Base-by-base conservation (phyloP, 2,329 filamentous ascomycete genomes). In the Penicillium hesseltinei region DNA sequence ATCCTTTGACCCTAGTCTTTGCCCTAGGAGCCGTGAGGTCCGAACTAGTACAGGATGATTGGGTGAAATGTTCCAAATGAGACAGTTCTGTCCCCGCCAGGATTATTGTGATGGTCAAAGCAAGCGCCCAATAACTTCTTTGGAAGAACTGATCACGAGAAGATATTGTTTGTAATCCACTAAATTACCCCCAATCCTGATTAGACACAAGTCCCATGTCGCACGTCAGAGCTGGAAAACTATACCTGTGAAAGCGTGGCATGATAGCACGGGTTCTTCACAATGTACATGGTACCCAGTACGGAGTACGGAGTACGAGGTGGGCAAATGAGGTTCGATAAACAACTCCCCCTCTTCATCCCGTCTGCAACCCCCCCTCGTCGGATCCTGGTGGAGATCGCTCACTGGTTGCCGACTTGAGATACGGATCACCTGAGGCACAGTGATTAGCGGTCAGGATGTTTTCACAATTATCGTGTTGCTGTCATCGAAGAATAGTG, bases 331-430 rank as follows among this genome's bases (percentile, higher is more conserved):
- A 9, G 21, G 23, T 25, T 50, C 10, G 29, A 35, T 51, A 39
- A 44, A 6, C 13, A 29, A 23, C 35, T 19, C 4, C 51, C 43
- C 51, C 53, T 56, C 46, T 42, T 53, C 46, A 40, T 56, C 50
- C 49, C 54, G 53, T 54, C 58, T 59, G 54, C 57, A 46, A 46
- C 44, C 55, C 52, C 58, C 47, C 51, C 56, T 53, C 47, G 39
- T 61, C 58, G 56, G 51, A 51, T 54, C 29, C 44, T 6, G 36
- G 54, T 57, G 57, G 46, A 29, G 57, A 42, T 50, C 33, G 38
- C 36, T 50, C n/a, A 55, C 31, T 43, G 52, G 52, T 29, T 51
- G 19, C 1, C 21, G 21, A 40, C 35, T 35, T 43, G 19, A 31
- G 44, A 42, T 43, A 38, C 19, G 40, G 47, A 49, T 31, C 21